Base-by-base conservation (phyloP, 148 eudicot genomes). In the Vaccinium corymbosum region DNA sequence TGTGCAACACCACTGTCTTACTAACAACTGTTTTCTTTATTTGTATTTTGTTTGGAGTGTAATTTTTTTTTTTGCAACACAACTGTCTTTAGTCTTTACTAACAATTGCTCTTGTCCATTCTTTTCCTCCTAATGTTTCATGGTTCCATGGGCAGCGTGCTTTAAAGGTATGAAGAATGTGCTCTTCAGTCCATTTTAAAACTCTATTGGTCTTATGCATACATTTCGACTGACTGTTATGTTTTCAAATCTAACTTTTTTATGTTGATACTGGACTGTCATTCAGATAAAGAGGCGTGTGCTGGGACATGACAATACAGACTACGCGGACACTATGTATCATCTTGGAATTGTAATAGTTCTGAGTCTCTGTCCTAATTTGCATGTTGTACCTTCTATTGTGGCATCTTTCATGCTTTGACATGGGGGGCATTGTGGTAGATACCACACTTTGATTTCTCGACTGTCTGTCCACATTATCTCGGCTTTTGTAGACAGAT, bases 321-420 rank as follows among this genome's bases (percentile, higher is more conserved):
- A 97, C 85, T 93, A 94, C 84, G 99, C 99, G 3, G 99, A 97
- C 80, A 92, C 99, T 42, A 92, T 97, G 98, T 94, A 86, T 91
- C 99, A 94, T 92, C 96, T 97, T 76, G 99, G 98, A 86, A 94
- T 88, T 81, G 97, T 93, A 88, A 87, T 89, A 46, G 57, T 59
- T 62, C 19, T 50, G 73, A 73, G 25, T 49, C 79, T 82, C 76
- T 81, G 16, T 61, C 49, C 7, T 64, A 38, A n/a, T 25, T 32
- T 56, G 49, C 62, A 19, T 64, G 53, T 8, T 81, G 53, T 15
- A 6, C 73, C 48, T 61, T 74, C 20, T 81, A 16, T 19, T 27
- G 20, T 81, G 61, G 53, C 49, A 53, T 7, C 57, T 70, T 68
- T 51, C 49, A 81, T 51, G 25, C 49, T 81, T 48, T 68, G 12